Evolutionary conservation across 1,284 basidiomycete genomes (phyloP).

Genomic region (Austroboletus novae-zelandiae): DNA sequence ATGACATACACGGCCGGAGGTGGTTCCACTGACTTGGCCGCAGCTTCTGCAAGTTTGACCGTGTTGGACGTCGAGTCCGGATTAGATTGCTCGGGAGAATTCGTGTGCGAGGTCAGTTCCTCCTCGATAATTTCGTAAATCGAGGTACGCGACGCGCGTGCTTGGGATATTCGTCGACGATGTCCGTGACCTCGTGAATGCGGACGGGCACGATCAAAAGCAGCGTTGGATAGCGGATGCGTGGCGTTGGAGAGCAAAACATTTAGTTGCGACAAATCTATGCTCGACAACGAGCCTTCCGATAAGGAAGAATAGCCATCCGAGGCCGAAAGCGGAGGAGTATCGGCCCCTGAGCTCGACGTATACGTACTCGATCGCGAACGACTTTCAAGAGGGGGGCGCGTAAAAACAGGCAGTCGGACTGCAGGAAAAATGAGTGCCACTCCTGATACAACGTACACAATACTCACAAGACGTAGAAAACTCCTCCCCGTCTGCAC

Average conservation of each 20-base stretch:
- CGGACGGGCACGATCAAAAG: conserved; percentile 40
- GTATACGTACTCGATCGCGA: conserved; percentile 69
- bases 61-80: conserved; percentile 11
- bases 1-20: conserved; percentile 49
- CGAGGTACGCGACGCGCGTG: conserved; percentile 60
- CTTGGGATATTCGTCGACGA: conserved; percentile 63
- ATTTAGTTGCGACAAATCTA: conserved; percentile 64
- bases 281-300: conserved; percentile 70
- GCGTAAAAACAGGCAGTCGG: conserved; percentile 53
- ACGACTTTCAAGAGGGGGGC: conserved; percentile 50
- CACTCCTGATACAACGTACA: background rate
- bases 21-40: conserved; percentile 33
- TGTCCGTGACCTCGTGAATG: conserved; percentile 63
- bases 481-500: conserved; percentile 63
- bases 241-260: conserved; percentile 50
- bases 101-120: conserved; percentile 46
- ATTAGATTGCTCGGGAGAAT: conserved; percentile 6
- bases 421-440: conserved; percentile 33
- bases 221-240: conserved; percentile 34
- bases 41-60: conserved; percentile 23
- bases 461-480: conserved; percentile 49
- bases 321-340: conserved; percentile 64
- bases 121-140: conserved; percentile 79
- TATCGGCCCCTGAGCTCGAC: conserved; percentile 56
- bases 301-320: conserved; percentile 63